Evolutionary conservation across 139 green algal genomes (phyloP).

Genomic region (Mesostigma viride): DNA sequence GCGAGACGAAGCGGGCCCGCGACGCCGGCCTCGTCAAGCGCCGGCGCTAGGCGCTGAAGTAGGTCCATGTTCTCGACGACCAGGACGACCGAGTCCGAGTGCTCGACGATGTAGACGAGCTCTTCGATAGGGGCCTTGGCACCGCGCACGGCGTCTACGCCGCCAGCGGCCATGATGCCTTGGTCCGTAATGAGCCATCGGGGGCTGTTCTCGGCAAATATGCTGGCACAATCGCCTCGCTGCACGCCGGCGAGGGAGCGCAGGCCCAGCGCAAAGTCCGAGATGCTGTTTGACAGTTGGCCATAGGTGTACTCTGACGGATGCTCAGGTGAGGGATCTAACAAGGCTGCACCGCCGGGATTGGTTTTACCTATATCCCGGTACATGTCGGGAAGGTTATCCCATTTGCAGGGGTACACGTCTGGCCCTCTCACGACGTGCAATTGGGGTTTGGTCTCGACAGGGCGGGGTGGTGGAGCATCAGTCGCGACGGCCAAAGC

Average conservation of each 20-base stretch:
- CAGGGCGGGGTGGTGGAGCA: too few relatives aligned
- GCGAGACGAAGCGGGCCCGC: slow-evolving; percentile 44
- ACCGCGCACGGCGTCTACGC: slow-evolving; percentile 49
- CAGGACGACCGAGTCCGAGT: slow-evolving; percentile 45
- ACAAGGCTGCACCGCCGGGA: too few relatives aligned
- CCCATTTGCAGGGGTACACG: too few relatives aligned
- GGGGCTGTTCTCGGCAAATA: slow-evolving; percentile 72
- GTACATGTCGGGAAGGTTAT: too few relatives aligned
- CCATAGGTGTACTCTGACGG: too few relatives aligned
- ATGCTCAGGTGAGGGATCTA: too few relatives aligned
- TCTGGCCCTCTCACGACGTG: too few relatives aligned
- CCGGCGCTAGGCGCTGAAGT: slow-evolving; percentile 50
- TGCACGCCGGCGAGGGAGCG: slow-evolving; percentile 20
- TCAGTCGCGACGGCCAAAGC: too few relatives aligned
- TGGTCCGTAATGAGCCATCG: slow-evolving; percentile 83
- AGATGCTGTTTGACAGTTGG: slow-evolving; percentile 20
- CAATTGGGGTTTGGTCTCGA: too few relatives aligned
- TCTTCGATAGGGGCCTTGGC: slow-evolving; percentile 53
- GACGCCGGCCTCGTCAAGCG: slow-evolving; percentile 21
- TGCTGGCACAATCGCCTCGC: slow-evolving; percentile 35
- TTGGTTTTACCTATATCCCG: too few relatives aligned
- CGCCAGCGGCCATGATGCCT: slow-evolving; percentile 30
- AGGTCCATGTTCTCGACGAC: slow-evolving; percentile 61
- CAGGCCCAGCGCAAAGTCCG: slow-evolving; percentile 27
- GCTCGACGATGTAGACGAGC: slow-evolving; percentile 63